phyloP scores from a whole-genome alignment of 108 stramenopile genomes.

The Pseudonitzschia pungens region DNA sequence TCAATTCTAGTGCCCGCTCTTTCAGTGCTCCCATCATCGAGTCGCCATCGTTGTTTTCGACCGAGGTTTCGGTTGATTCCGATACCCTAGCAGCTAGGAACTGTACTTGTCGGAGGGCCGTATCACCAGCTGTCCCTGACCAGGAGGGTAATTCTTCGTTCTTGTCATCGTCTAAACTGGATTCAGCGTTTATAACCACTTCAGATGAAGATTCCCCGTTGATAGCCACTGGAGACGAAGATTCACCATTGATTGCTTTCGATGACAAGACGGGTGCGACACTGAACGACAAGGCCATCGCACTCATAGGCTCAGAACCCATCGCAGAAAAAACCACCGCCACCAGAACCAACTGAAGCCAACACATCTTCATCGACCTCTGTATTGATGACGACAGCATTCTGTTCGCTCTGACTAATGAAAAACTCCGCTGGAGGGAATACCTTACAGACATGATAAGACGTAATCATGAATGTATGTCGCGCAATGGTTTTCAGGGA shows the following conservation, averaged over 20 bases:
- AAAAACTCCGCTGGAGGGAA: not conserved
- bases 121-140: conserved; percentile 23
- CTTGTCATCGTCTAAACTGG: not conserved
- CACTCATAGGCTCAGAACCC: not conserved
- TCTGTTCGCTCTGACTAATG: not conserved
- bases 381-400: not conserved
- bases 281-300: not conserved
- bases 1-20: not conserved
- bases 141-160: conserved; percentile 6
- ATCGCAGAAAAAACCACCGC: not conserved
- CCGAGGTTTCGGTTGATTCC: conserved; percentile 17
- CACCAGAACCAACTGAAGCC: not conserved
- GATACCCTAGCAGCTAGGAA: conserved; percentile 30
- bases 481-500: not conserved
- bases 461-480: not conserved
- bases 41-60: not conserved
- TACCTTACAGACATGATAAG: not conserved
- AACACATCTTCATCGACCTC: not conserved
- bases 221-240: not conserved
- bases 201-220: not conserved
- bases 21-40: not conserved
- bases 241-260: not conserved
- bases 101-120: conserved; percentile 35
- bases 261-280: not conserved
- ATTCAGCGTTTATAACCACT: not conserved